A percentile compares a stretch with the other conserved stretches of the same genome.
phyloP scores from a whole-genome alignment of 75 land plant genomes.

The Azolla pinnata region DNA sequence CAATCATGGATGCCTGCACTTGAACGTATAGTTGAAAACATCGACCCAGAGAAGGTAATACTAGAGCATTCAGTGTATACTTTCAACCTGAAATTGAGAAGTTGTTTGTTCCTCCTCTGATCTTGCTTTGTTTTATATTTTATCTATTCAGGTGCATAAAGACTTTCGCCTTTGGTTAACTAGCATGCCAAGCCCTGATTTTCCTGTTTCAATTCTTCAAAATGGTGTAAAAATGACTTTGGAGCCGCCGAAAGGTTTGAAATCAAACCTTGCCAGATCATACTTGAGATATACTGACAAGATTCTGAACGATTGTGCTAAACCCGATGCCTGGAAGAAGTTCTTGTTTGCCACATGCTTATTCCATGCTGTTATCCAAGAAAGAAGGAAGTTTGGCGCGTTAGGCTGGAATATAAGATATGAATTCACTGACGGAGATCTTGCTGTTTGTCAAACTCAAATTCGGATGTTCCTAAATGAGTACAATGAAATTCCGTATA shows the following conservation, averaged over 20 bases:
- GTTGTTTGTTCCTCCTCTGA: no score
- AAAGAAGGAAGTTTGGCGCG: slow-evolving; percentile 32
- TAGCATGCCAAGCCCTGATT: slow-evolving; percentile 40
- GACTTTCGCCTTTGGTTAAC: slow-evolving; percentile 37
- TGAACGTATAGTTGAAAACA: slow-evolving; percentile 30
- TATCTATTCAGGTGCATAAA: slow-evolving; percentile 22
- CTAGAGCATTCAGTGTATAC: no score
- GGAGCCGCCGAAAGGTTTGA: slow-evolving; percentile 36
- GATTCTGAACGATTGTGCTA: slow-evolving; percentile 18
- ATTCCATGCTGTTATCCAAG: slow-evolving; percentile 38
- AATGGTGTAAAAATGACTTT: slow-evolving; percentile 39
- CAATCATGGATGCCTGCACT: slow-evolving; percentile 41
- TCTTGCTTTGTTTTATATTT: no score
- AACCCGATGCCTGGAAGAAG: slow-evolving; percentile 33
- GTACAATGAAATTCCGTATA: slow-evolving; percentile 26
- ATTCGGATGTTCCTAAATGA: slow-evolving; percentile 32
- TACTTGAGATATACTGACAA: slow-evolving; percentile 30
- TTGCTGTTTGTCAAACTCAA: slow-evolving; percentile 32
- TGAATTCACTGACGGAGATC: slow-evolving; percentile 37
- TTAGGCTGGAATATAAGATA: slow-evolving; percentile 36
- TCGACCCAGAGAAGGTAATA: slow-evolving; percentile 33
- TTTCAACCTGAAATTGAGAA: no score
- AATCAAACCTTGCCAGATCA: slow-evolving; percentile 23
- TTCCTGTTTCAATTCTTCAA: slow-evolving; percentile 33
- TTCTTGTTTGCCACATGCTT: slow-evolving; percentile 29